Evolutionary conservation across 768 basidiomycete genomes (phyloP).

Genomic region (Steccherinum ochraceum): DNA sequence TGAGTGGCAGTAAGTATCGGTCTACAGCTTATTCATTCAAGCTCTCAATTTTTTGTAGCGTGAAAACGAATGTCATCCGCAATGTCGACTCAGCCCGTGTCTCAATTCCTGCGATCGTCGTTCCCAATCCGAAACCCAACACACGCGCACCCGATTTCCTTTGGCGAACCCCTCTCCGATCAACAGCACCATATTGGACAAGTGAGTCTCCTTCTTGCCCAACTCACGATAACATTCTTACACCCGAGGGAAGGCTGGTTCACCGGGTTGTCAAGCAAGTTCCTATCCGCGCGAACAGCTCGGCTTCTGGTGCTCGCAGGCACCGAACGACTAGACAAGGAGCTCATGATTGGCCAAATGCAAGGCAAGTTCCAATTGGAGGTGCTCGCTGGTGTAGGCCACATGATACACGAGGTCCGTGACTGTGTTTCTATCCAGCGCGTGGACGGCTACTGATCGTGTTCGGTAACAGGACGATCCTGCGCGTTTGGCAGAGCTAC

Average conservation of each 20-base stretch:
- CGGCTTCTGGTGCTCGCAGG: conserved; percentile 89
- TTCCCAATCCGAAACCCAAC: conserved; percentile 34
- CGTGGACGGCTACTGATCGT: neutral
- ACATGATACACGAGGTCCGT: conserved; percentile 89
- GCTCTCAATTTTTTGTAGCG: conserved; percentile 34
- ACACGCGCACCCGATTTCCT: conserved; percentile 37
- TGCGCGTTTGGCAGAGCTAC: conserved; percentile 63
- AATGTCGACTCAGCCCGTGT: conserved; percentile 79
- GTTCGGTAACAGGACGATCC: conserved; percentile 74
- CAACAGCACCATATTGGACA: conserved; percentile 86
- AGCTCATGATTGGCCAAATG: conserved; percentile 88
- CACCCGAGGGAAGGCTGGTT: conserved; percentile 72
- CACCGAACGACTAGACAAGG: conserved; percentile 85
- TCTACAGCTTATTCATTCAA: conserved; percentile 1
- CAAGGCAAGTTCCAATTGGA: conserved; percentile 88
- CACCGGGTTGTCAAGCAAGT: conserved; percentile 67
- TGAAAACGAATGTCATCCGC: conserved; percentile 76
- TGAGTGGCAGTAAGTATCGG: conserved; percentile 84
- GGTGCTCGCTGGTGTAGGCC: conserved; percentile 83
- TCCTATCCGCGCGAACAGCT: conserved; percentile 72
- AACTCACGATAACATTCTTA: neutral
- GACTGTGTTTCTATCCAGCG: neutral
- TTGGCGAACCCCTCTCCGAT: conserved; percentile 82
- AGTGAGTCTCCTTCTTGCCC: conserved; percentile 41
- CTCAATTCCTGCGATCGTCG: conserved; percentile 78